Base-by-base conservation (phyloP, 805 yeast species). In the Kazachstania bromeliacearum region DNA sequence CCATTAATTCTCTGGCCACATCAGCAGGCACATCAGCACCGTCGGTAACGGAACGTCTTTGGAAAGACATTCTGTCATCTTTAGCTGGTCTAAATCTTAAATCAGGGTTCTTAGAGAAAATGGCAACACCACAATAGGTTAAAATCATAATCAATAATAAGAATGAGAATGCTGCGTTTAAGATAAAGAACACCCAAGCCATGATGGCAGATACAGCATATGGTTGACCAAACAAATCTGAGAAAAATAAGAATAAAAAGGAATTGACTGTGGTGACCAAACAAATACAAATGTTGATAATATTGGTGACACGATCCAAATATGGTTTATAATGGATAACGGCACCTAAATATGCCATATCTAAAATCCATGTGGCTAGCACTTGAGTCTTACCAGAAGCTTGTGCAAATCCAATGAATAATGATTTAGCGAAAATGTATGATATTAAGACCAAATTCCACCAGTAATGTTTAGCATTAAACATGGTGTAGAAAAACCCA, bases 21-120 rank as follows among this genome's bases (percentile, higher is more conserved):
- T 56, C 44, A 39, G 55, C 47, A 38, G 53, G 50, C 12, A 52
- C 47, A 45, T 34, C 48, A 29, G 22, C 42, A 47, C 36, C 38
- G 10, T 20, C 28, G 24, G 59, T 54, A 14, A 51, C 51, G 39
- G 60, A 52, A 40, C 47, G 52, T 44, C 63, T 70, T 54, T 81
- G 92, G 76, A 88, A 88, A 7, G 95, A 85, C 13, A 85, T 78
- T 72, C 97, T 77, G 59, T 88, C 96, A 61, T 88, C 97, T 51
- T 69, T 79, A 9, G 94, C 94, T n/a, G 94, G 94, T 37, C 82
- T 84, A 56, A 82, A 82, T 59, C 92, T 73, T 8, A 85, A 77
- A 60, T 85, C 95, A 17, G 95, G 96, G 56, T 85, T 85, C 66
- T 81, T 84, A 21, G 89, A 78, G 46, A 79, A 67, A 1, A 82